These are phyloP conservation scores for Globisporangium sylvaticum DNA, from an alignment of 352 stramenopile species.

Conservation along the genomic window DNA sequence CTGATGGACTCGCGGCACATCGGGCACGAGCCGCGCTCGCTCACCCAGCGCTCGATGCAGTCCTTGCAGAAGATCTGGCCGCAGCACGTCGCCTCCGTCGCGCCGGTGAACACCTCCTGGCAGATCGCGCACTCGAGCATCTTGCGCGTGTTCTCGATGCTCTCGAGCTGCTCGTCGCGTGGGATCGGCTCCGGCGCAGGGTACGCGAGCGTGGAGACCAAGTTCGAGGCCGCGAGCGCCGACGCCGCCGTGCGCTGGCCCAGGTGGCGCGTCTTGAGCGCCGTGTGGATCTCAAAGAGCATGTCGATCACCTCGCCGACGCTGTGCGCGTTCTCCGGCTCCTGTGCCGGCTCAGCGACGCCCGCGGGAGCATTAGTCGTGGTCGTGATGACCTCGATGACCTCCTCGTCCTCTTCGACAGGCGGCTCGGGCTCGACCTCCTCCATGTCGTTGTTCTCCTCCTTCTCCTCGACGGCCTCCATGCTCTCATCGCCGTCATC, in stretches of 20 bases:
- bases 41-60: constrained; percentile 83
- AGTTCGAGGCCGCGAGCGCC: constrained; percentile 66
- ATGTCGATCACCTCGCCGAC: constrained; percentile 79
- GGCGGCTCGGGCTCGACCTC: constrained; percentile 19
- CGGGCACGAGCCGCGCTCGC: constrained; percentile 69
- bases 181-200: constrained; percentile 47
- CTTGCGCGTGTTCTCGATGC: constrained; percentile 76
- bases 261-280: constrained; percentile 73
- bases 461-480: constrained; percentile 8
- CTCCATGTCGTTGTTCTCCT: constrained; percentile 15
- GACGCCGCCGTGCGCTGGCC: constrained; percentile 73
- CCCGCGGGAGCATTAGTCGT: not conserved
- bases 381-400: constrained; percentile 15
- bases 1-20: constrained; percentile 78
- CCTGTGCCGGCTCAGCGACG: constrained; percentile 19
- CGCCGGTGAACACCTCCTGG: constrained; percentile 73
- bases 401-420: not conserved
- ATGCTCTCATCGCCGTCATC: not conserved
- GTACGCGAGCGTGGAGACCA: constrained; percentile 68
- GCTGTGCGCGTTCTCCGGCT: constrained; percentile 26
- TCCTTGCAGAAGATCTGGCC: constrained; percentile 85
- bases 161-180: constrained; percentile 73
- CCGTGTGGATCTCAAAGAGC: constrained; percentile 84
- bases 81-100: constrained; percentile 77
- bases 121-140: constrained; percentile 87